Evolutionary conservation across 495 filamentous ascomycete species (phyloP).

Genomic region (Penicillium paxilli): DNA sequence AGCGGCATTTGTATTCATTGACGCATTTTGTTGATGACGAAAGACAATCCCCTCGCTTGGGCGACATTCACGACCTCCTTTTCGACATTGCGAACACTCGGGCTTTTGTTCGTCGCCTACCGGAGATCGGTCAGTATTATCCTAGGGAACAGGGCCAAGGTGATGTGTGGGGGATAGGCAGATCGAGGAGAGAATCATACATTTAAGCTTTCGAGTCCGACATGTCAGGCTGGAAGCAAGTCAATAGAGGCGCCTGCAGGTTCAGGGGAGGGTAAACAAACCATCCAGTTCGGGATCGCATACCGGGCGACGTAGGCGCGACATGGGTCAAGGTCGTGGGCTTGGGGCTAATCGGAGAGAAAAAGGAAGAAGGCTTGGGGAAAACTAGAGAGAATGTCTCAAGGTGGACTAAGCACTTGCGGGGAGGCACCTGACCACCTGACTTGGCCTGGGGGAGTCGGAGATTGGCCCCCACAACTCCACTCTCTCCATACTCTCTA

Average conservation of each 20-base stretch:
- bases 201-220: slow-evolving; percentile 64
- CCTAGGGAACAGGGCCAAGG: too few species aligned
- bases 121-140: too few species aligned
- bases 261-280: slow-evolving; percentile 17
- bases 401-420: too few species aligned
- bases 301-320: slow-evolving; percentile 38
- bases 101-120: slow-evolving; percentile 57
- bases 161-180: slow-evolving; percentile 5
- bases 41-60: slow-evolving; percentile 65
- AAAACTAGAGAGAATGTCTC: too few species aligned
- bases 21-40: slow-evolving; percentile 72
- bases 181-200: slow-evolving; percentile 24
- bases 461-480: not conserved
- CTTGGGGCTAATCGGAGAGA: not conserved
- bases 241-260: slow-evolving; percentile 3
- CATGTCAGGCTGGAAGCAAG: slow-evolving; percentile 55
- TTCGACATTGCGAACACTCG: slow-evolving; percentile 58
- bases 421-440: not conserved
- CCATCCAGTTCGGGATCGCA: slow-evolving; percentile 56
- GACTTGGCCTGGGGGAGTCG: not conserved
- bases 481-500: too few species aligned
- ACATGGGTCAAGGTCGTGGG: too few species aligned
- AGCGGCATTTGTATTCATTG: slow-evolving; percentile 56
- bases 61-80: slow-evolving; percentile 60
- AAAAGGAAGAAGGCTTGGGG: not conserved